A percentile compares a stretch with the other conserved stretches of the same genome.
phyloP scores from a whole-genome alignment of 805 yeast genomes.

The Yarrowia osloensis region DNA sequence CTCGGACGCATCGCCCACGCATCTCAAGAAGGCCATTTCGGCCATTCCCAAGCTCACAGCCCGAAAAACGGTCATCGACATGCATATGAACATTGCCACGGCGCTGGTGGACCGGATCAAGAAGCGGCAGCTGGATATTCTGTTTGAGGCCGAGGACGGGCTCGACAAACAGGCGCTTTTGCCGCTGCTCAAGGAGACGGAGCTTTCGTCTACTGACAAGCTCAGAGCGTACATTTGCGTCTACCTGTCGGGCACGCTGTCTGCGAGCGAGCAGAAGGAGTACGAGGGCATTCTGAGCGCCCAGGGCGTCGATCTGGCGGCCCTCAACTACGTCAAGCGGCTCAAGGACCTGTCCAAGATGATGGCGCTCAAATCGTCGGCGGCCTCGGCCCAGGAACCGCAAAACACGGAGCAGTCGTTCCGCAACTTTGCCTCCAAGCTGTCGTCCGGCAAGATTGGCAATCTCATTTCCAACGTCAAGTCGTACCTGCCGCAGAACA shows the following conservation, averaged over 20 bases:
- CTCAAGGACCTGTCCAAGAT: slow-evolving; percentile 72
- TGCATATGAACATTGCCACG: slow-evolving; percentile 95
- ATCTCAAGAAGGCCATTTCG: slow-evolving; percentile 70
- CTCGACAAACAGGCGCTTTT: slow-evolving; percentile 55
- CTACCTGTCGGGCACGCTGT: slow-evolving; percentile 52
- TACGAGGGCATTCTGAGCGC: slow-evolving; percentile 63
- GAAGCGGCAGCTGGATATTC: slow-evolving; percentile 82
- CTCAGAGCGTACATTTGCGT: slow-evolving; percentile 85
- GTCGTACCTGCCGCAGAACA: slow-evolving; percentile 82
- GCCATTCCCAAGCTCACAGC: slow-evolving; percentile 90
- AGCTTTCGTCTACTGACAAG: slow-evolving; percentile 66
- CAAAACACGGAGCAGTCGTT: slow-evolving; percentile 37
- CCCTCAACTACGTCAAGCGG: slow-evolving; percentile 74
- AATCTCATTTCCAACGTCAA: slow-evolving; percentile 85
- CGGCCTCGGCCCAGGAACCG: slow-evolving; percentile 39
- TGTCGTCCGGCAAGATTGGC: slow-evolving; percentile 81
- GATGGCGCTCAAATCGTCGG: slow-evolving; percentile 43
- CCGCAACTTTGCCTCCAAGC: slow-evolving; percentile 68
- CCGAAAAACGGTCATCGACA: slow-evolving; percentile 83
- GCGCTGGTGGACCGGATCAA: slow-evolving; percentile 79
- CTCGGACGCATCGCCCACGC: slow-evolving; percentile 50
- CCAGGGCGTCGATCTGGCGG: slow-evolving; percentile 58
- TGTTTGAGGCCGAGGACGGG: slow-evolving; percentile 92
- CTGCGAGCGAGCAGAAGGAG: slow-evolving; percentile 55
- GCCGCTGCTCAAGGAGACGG: slow-evolving; percentile 55